phyloP scores from a whole-genome alignment of 306 rosid genomes.

The Rosa multiflora region DNA sequence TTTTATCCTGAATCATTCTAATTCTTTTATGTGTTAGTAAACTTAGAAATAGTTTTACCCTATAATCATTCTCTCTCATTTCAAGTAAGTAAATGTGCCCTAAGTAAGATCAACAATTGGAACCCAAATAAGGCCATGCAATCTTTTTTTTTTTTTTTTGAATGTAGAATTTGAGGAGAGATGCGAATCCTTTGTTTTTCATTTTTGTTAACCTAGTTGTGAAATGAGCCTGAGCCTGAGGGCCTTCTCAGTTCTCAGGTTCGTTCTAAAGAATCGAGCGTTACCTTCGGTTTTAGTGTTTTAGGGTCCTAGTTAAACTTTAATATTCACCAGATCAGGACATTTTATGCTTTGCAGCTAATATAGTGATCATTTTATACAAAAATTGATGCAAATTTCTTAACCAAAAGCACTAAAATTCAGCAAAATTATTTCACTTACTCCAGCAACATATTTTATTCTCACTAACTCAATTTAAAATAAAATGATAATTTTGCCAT shows the following conservation, averaged over 20 bases:
- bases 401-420: too few relatives aligned
- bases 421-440: too few relatives aligned
- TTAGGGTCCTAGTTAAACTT: neutral
- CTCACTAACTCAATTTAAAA: too few relatives aligned
- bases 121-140: neutral
- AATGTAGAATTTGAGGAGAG: neutral
- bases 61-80: too few relatives aligned
- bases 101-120: neutral
- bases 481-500: too few relatives aligned
- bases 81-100: too few relatives aligned
- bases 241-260: neutral
- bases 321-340: neutral
- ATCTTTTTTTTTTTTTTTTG: neutral
- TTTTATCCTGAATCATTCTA: too few relatives aligned
- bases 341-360: neutral
- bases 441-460: too few relatives aligned
- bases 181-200: neutral
- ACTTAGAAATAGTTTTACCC: too few relatives aligned
- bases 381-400: neutral
- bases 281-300: too few relatives aligned
- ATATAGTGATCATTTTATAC: neutral
- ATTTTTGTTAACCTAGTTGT: neutral
- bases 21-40: too few relatives aligned
- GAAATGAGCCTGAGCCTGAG: neutral
- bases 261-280: neutral